Conservation (phyloP, 495 filamentous ascomycete species). For the Daldinia concentrica region DNA sequence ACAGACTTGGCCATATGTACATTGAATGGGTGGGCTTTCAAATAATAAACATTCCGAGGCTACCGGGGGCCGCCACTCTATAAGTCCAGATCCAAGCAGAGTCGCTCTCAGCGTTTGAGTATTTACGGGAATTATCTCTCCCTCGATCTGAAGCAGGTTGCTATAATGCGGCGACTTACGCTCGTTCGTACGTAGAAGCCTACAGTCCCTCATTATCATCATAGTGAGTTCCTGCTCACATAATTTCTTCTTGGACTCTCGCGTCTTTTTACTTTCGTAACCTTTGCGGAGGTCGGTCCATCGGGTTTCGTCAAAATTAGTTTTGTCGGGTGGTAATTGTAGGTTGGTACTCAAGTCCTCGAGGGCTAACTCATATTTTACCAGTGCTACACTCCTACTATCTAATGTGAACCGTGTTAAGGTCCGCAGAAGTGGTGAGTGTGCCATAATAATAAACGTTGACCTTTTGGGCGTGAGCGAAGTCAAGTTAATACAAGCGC, state of each 20-base stretch:
- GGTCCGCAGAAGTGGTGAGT: constrained; percentile 35
- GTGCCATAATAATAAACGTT: constrained; percentile 19
- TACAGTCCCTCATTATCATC: not conserved
- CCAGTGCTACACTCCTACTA: constrained; percentile 26
- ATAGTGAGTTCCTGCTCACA: constrained; percentile 10
- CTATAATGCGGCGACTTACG: not conserved
- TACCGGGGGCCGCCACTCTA: constrained; percentile 21
- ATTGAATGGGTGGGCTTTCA: not conserved
- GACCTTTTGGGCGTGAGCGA: not conserved
- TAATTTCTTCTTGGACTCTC: not conserved
- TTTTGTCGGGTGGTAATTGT: constrained; percentile 10
- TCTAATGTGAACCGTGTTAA: constrained; percentile 26
- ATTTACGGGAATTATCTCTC: constrained; percentile 6
- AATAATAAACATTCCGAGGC: constrained; percentile 17
- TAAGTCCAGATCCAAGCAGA: constrained; percentile 16
- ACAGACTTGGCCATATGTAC: constrained; percentile 9
- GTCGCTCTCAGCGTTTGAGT: not conserved
- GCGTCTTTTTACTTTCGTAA: constrained; percentile 18
- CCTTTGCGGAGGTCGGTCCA: constrained; percentile 33
- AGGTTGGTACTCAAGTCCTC: constrained; percentile 21
- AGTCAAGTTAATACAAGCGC: too few relatives aligned
- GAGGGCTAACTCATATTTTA: constrained; percentile 35
- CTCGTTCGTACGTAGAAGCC: not conserved
- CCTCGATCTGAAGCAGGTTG: constrained; percentile 1
- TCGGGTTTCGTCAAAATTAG: constrained; percentile 23